Conservation (phyloP, 23 red algal species). For the Pyropia haitanensis region DNA sequence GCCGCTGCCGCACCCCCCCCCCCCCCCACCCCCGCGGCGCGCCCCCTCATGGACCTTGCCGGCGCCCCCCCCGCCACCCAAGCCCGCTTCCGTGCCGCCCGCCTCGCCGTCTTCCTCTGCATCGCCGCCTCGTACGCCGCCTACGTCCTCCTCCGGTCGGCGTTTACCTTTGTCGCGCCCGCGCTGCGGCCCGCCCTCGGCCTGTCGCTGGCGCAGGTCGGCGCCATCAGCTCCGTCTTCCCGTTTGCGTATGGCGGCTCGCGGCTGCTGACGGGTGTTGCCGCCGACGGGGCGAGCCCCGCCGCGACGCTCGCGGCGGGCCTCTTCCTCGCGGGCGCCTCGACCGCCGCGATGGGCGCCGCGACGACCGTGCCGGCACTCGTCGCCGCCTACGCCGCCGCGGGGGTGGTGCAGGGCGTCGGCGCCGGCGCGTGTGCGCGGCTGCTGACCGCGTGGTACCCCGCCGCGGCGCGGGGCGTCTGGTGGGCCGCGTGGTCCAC, state of each 20-base stretch:
- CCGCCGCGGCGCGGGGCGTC: slow-evolving; percentile 38
- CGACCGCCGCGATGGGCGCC: slow-evolving; percentile 48
- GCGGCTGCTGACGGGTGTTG: slow-evolving; percentile 48
- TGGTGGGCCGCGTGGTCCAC: slow-evolving; percentile 75
- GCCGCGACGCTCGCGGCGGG: slow-evolving; percentile 28
- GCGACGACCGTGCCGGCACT: slow-evolving; percentile 25
- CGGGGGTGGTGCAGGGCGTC: slow-evolving; percentile 73
- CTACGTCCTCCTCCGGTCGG: slow-evolving; percentile 53
- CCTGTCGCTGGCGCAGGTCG: slow-evolving; percentile 35
- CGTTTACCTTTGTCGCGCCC: slow-evolving; percentile 81
- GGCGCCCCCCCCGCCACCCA: no score
- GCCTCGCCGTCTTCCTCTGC: slow-evolving; percentile 9
- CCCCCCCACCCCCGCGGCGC: no score
- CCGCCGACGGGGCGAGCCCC: slow-evolving; percentile 42
- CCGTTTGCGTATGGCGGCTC: slow-evolving; percentile 68
- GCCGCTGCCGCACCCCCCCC: no score
- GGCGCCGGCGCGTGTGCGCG: slow-evolving; percentile 66
- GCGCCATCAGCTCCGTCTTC: slow-evolving; percentile 56
- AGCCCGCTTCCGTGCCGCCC: not conserved
- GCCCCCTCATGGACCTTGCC: no score
- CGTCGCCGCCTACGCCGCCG: slow-evolving; percentile 43
- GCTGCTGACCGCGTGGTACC: slow-evolving; percentile 60
- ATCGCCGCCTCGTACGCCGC: slow-evolving; percentile 49
- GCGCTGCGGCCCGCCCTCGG: slow-evolving; percentile 14
- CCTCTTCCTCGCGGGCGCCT: slow-evolving; percentile 45